Conservation (phyloP, 495 filamentous ascomycete species). For the Xylaria venustula region DNA sequence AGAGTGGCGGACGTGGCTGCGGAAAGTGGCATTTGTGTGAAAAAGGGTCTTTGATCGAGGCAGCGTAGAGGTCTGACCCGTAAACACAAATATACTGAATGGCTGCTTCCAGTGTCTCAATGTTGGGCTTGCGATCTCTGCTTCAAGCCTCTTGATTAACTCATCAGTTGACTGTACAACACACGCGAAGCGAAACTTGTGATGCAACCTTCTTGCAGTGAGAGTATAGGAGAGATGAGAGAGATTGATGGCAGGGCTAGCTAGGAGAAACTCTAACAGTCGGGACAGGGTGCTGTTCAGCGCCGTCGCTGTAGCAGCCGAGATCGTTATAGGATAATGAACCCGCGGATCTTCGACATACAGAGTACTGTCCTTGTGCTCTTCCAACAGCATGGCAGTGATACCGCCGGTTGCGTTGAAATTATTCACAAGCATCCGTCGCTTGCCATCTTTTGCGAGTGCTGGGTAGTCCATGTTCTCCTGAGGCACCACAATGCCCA, state of each 20-base stretch:
- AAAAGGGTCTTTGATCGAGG: conserved; percentile 59
- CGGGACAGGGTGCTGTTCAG: conserved; percentile 2
- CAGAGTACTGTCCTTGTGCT: conserved; percentile 21
- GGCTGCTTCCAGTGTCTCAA: conserved; percentile 19
- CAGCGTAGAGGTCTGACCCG: conserved; percentile 54
- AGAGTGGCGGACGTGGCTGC: conserved; percentile 55
- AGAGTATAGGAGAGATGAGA: conserved; percentile 62
- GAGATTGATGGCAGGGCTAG: conserved; percentile 36
- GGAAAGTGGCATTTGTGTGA: conserved; percentile 53
- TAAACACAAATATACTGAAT: conserved; percentile 54
- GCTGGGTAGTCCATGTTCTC: conserved; percentile 57
- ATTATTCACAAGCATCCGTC: conserved; percentile 53
- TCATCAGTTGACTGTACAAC: conserved; percentile 41
- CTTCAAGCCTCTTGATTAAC: conserved; percentile 11
- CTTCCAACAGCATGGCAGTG: conserved; percentile 39
- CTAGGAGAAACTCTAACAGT: conserved; percentile 32
- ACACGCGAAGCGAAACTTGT: conserved; percentile 50
- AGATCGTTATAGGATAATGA: too few relatives aligned
- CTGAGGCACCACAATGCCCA: conserved; percentile 51
- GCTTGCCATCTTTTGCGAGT: conserved; percentile 39
- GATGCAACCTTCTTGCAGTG: conserved; percentile 64
- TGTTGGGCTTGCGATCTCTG: background rate
- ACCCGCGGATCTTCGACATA: conserved; percentile 2
- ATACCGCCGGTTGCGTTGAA: conserved; percentile 57
- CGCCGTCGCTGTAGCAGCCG: too few relatives aligned